These are phyloP conservation scores for Solanum sejunctum DNA, from an alignment of 257 asterid genomes.

Conservation along the genomic window DNA sequence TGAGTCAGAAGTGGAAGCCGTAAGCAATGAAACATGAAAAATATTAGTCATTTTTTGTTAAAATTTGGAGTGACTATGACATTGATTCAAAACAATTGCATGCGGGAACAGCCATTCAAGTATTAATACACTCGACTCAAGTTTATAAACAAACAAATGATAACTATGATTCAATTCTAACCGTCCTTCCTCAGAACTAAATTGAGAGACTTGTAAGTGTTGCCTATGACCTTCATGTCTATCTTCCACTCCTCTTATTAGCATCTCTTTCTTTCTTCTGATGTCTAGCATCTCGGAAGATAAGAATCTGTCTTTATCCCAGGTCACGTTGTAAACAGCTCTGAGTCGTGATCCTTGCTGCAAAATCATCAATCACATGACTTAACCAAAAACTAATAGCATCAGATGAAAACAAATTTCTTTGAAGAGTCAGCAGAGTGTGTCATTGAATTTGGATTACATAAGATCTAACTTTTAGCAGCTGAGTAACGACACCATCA, in stretches of 20 bases:
- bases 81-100: no score
- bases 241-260: slow-evolving; percentile 24
- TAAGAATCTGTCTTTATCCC: slow-evolving; percentile 75
- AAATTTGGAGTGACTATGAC: no score
- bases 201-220: slow-evolving; percentile 24
- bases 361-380: slow-evolving; percentile 12
- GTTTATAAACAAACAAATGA: not conserved
- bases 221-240: slow-evolving; percentile 37
- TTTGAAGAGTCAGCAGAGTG: not conserved
- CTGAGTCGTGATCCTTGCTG: slow-evolving; percentile 89
- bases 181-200: slow-evolving; percentile 49
- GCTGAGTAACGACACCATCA: not conserved
- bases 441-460: not conserved
- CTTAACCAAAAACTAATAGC: not conserved
- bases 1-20: no score
- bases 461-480: not conserved
- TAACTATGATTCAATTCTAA: not conserved
- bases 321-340: slow-evolving; percentile 77
- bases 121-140: no score
- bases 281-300: slow-evolving; percentile 23
- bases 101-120: not conserved
- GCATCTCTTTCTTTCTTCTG: slow-evolving; percentile 49
- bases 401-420: not conserved
- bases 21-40: no score
- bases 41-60: no score